Evolutionary conservation across 129 eudicot species (phyloP).

Genomic region (Chrysanthemum lavandulifolium): DNA sequence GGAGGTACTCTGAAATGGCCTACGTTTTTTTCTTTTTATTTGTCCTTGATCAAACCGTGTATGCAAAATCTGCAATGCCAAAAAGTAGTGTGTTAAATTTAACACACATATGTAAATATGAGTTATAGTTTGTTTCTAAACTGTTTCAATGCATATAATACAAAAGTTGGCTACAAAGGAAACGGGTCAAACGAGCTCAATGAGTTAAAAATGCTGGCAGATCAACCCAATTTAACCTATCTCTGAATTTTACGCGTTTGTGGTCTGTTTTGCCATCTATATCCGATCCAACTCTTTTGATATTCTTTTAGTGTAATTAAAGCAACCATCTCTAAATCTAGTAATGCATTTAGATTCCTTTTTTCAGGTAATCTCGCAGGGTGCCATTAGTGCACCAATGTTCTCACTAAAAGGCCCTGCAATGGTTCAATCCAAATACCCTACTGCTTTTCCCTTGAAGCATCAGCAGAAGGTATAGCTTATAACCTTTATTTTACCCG

Average conservation of each 20-base stretch:
- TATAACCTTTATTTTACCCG: neutral
- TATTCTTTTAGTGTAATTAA: slow-evolving; percentile 7
- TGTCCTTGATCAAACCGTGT: neutral
- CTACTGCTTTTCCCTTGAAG: slow-evolving; percentile 91
- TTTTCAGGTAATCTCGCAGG: slow-evolving; percentile 90
- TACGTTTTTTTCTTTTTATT: neutral
- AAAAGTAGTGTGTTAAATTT: neutral
- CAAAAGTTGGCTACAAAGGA: neutral
- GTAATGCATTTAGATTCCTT: neutral
- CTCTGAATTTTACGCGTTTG: neutral
- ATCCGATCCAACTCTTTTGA: neutral
- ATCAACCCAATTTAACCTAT: neutral
- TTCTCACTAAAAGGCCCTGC: slow-evolving; percentile 91
- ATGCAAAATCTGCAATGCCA: neutral
- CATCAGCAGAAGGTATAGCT: slow-evolving; percentile 89
- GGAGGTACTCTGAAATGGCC: slow-evolving; percentile 50
- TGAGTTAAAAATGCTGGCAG: neutral
- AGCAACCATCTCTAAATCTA: neutral
- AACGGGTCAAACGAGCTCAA: neutral
- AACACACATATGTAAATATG: neutral
- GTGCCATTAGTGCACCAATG: slow-evolving; percentile 97
- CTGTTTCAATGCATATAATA: neutral
- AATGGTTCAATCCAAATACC: slow-evolving; percentile 82
- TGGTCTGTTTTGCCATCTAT: neutral
- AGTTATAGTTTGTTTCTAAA: neutral